These are phyloP conservation scores for Syzygium oleosum DNA, from an alignment of 345 rosid species.

Conservation along the genomic window DNA sequence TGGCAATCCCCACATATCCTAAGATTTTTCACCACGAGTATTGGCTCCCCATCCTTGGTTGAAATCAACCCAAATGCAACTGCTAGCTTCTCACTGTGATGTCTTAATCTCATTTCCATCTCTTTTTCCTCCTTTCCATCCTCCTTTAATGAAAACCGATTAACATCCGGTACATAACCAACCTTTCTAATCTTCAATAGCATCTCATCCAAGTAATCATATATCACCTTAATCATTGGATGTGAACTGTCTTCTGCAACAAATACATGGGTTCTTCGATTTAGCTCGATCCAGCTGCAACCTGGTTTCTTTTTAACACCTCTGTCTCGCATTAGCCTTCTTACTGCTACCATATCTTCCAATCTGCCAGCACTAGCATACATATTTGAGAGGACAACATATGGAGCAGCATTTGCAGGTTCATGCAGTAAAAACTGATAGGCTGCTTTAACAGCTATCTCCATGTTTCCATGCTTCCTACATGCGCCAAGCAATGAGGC, in stretches of 20 bases:
- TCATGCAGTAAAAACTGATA: conserved; percentile 46
- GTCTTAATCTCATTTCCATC: conserved; percentile 51
- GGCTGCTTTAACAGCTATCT: conserved; percentile 67
- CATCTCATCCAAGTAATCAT: conserved; percentile 56
- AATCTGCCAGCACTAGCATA: conserved; percentile 54
- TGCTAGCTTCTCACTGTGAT: conserved; percentile 88
- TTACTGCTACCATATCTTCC: conserved; percentile 56
- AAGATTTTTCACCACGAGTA: conserved; percentile 70
- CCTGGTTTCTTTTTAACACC: conserved; percentile 83
- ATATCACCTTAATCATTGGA: conserved; percentile 59
- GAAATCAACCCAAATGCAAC: conserved; percentile 83
- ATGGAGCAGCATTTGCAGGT: conserved; percentile 73
- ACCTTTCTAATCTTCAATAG: conserved; percentile 44
- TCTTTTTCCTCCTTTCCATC: conserved; percentile 43
- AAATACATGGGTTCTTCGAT: conserved; percentile 54
- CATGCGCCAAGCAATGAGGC: conserved; percentile 81
- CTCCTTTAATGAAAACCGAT: conserved; percentile 54
- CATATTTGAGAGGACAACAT: conserved; percentile 81
- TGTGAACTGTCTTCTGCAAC: conserved; percentile 84
- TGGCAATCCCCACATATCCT: conserved; percentile 94
- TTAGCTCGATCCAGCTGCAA: conserved; percentile 86
- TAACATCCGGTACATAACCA: conserved; percentile 73
- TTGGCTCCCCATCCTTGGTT: conserved; percentile 47
- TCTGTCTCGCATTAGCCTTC: conserved; percentile 69
- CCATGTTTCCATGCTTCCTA: conserved; percentile 59